Base-by-base conservation (phyloP, 139 green algal genomes). In the Gonium pectorale region DNA sequence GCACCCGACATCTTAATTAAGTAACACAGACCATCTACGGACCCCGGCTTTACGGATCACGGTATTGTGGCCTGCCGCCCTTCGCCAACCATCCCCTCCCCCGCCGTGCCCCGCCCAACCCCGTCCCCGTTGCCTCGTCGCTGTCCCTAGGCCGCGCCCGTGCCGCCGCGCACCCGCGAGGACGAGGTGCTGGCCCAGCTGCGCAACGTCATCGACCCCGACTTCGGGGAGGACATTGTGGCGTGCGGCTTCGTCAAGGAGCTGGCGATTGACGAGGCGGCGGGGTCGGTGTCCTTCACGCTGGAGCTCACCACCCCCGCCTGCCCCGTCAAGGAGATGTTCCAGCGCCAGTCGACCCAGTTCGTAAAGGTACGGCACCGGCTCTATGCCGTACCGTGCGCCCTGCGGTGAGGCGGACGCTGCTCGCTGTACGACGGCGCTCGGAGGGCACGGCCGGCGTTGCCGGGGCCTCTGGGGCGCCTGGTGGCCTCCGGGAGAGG, bases 251-350 rank as follows among this genome's bases (percentile, higher is more conserved):
- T 99, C 87, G 87, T 99, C 15, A 98, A 98, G 84, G 92, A 97
- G 60, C 83, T 99, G 49, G 62, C 67, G 7, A 69, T 96, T 1
- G 86, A 95, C 63, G 63, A 33, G 22, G 71, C 29, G 66, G 62
- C 63, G 2, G 92, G 92, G n/a, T 35, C 29, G 21, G 95, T 98
- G 26, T 73, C 75, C 21, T 97, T 99, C 70, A 91, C 85, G 3
- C 79, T 99, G 33, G 94, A 99, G 90, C 93, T 99, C 24, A 99
- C 97, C 49, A 99, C 97, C 0, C 97, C 97, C 41, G 97, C 97
- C 15, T 99, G 97, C 91, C 97, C 97, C 59, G 92, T 99, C 60
- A 99, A 99, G 83, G 97, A 98, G 40, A 91, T 97, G 68, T 99
- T 99, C 87, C 89, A 98, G 80, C 82, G 90, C 29, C 88, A 95